A percentile compares a stretch with the other conserved stretches of the same genome.
Evolutionary conservation across 1,139 yeast species (phyloP).

Genomic region (Suhomyces taliae): DNA sequence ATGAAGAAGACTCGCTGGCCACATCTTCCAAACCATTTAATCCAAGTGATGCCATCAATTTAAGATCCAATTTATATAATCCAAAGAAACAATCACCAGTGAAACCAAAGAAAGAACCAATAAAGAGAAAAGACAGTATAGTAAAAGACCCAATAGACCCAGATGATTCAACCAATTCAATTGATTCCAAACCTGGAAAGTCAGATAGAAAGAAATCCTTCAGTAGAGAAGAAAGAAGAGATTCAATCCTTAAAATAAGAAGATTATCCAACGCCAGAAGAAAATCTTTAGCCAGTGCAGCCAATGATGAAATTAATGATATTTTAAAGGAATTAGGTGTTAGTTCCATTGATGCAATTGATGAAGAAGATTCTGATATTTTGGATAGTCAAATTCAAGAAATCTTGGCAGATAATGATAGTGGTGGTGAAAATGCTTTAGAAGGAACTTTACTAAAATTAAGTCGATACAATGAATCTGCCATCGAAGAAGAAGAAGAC

Average conservation of each 20-base stretch:
- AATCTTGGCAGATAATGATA: slow-evolving; percentile 28
- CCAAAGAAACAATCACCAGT: slow-evolving; percentile 21
- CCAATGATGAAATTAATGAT: slow-evolving; percentile 43
- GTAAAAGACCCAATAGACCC: not conserved
- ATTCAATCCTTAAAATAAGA: slow-evolving; percentile 22
- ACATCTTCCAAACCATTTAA: slow-evolving; percentile 39
- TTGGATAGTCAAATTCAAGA: slow-evolving; percentile 40
- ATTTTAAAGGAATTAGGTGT: slow-evolving; percentile 41
- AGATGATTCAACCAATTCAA: not conserved
- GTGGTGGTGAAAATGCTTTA: slow-evolving; percentile 16
- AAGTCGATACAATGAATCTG: slow-evolving; percentile 28
- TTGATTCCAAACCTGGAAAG: not conserved
- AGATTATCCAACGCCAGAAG: slow-evolving; percentile 40
- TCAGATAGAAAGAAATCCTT: slow-evolving; percentile 2
- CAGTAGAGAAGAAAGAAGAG: slow-evolving; percentile 12
- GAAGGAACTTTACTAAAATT: slow-evolving; percentile 23
- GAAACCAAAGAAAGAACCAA: slow-evolving; percentile 14
- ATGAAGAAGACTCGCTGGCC: slow-evolving; percentile 23
- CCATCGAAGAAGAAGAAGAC: slow-evolving; percentile 40
- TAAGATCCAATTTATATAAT: slow-evolving; percentile 46
- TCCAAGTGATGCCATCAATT: slow-evolving; percentile 55
- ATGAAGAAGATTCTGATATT: slow-evolving; percentile 34
- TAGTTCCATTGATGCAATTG: slow-evolving; percentile 37
- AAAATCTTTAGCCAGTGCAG: slow-evolving; percentile 41
- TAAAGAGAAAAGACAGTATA: slow-evolving; percentile 1